Percentiles rank a stretch among this genome's conserved stretches.
phyloP scores from a whole-genome alignment of 768 basidiomycete genomes.

The Cubamyces sp. region DNA sequence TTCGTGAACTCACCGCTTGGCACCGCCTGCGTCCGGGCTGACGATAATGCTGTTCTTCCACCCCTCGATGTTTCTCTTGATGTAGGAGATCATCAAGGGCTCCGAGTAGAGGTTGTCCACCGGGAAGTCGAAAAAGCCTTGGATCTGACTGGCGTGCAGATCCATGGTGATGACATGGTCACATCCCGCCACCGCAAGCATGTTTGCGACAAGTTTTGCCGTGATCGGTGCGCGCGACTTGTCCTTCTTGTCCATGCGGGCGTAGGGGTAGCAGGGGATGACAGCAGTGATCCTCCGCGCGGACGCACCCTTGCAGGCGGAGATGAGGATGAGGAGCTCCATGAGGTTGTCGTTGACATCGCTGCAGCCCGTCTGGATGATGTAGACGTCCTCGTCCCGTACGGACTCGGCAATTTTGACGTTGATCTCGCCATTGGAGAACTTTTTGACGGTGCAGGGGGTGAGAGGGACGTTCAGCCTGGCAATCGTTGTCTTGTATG shows the following conservation, averaged over 20 bases:
- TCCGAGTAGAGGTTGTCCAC: constrained; percentile 98
- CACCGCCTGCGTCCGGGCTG: constrained; percentile 96
- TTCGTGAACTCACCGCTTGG: constrained; percentile 78
- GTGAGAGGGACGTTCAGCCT: constrained; percentile 91
- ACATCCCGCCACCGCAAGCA: constrained; percentile 95
- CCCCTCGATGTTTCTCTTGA: constrained; percentile 82
- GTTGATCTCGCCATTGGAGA: constrained; percentile 94
- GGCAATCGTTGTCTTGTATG: constrained; percentile 40
- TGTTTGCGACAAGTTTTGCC: constrained; percentile 97
- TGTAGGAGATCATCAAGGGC: constrained; percentile 92
- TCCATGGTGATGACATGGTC: constrained; percentile 99
- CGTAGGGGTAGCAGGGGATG: constrained; percentile 97
- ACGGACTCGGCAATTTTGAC: constrained; percentile 95
- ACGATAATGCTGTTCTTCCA: constrained; percentile 92
- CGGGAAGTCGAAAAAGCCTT: constrained; percentile 98
- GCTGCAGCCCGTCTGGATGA: constrained; percentile 88
- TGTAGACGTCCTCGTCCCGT: constrained; percentile 98
- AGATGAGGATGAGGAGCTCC: constrained; percentile 98
- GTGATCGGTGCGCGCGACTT: constrained; percentile 95
- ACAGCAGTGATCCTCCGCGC: constrained; percentile 96
- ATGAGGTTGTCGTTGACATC: constrained; percentile 97
- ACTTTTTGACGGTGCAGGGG: constrained; percentile 84
- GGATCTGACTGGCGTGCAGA: constrained; percentile 95
- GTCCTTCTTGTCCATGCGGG: constrained; percentile 98
- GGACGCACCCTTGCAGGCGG: constrained; percentile 96